Percentiles rank a stretch among this genome's conserved stretches.
phyloP scores from a whole-genome alignment of 1,139 yeast species.

The Suhomyces choctaworum region DNA sequence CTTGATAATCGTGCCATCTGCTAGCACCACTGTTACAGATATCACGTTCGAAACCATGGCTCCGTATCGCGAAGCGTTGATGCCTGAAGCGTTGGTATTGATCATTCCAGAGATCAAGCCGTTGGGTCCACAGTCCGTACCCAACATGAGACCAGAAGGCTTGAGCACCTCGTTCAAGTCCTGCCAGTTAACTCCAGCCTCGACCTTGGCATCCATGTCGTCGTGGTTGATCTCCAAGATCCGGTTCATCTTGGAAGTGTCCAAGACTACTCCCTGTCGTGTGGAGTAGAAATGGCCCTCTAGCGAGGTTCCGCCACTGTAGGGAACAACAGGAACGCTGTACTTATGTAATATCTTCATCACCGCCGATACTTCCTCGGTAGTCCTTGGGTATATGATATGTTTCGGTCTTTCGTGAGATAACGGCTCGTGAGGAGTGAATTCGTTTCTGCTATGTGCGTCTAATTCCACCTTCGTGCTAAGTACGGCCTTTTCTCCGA shows the following conservation, averaged over 20 bases:
- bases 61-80: conserved; percentile 46
- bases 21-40: conserved; percentile 44
- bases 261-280: conserved; percentile 36
- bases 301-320: conserved; percentile 51
- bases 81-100: conserved; percentile 46
- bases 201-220: conserved; percentile 46
- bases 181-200: conserved; percentile 50
- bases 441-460: conserved; percentile 41
- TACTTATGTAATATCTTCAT: conserved; percentile 36
- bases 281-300: conserved; percentile 50
- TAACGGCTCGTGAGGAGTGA: conserved; percentile 43
- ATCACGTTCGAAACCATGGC: conserved; percentile 49
- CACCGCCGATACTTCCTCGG: conserved; percentile 38
- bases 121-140: conserved; percentile 48
- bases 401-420: conserved; percentile 36
- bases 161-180: conserved; percentile 33
- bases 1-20: conserved; percentile 46
- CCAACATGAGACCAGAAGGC: conserved; percentile 37
- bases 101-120: conserved; percentile 49
- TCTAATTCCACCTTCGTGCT: conserved; percentile 34
- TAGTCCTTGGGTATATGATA: conserved; percentile 37
- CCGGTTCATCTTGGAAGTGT: conserved; percentile 43
- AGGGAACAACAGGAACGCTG: conserved; percentile 61
- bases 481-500: conserved; percentile 31
- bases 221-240: conserved; percentile 36